phyloP scores from a whole-genome alignment of 2,329 filamentous ascomycete species.

The Phialemoniopsis sp. region DNA sequence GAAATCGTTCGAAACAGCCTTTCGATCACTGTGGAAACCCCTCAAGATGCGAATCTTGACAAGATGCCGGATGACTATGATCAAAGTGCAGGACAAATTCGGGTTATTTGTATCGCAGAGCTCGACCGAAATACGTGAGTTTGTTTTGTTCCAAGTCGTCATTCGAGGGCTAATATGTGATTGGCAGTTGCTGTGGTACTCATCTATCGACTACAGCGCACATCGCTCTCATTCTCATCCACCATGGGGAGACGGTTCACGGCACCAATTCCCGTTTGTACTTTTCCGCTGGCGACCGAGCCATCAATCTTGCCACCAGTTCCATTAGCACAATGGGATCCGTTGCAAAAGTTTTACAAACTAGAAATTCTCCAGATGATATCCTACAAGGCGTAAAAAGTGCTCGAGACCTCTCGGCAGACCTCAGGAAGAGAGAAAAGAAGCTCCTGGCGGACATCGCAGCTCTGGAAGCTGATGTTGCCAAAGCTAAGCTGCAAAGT shows the following conservation, averaged over 20 bases:
- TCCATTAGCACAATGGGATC: conserved; percentile 11
- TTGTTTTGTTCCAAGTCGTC: no score
- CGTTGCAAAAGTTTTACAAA: no score
- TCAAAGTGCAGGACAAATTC: conserved; percentile 11
- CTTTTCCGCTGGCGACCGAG: conserved; percentile 20
- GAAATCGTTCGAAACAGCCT: conserved; percentile 6
- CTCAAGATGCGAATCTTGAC: conserved; percentile 15
- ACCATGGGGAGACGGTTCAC: conserved; percentile 20
- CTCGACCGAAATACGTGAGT: no score
- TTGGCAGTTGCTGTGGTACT: conserved; percentile 20
- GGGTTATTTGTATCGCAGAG: no score
- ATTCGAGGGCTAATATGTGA: no score
- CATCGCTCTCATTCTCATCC: conserved; percentile 20
- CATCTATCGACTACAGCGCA: conserved; percentile 23
- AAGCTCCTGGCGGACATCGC: conserved; percentile 22
- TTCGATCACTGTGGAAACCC: conserved; percentile 17
- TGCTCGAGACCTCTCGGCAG: conserved; percentile 8
- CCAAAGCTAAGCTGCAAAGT: conserved; percentile 5
- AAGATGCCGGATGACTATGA: conserved; percentile 22
- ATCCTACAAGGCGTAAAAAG: no score
- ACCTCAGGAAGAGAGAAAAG: conserved; percentile 16
- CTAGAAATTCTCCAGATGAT: no score
- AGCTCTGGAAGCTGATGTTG: conserved; percentile 19
- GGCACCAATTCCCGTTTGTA: conserved; percentile 23
- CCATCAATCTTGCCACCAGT: conserved; percentile 13